Percentiles rank a stretch among this genome's conserved stretches.
Evolutionary conservation across 202 grass and related monocot species (phyloP).

Genomic region (Setaria italica): DNA sequence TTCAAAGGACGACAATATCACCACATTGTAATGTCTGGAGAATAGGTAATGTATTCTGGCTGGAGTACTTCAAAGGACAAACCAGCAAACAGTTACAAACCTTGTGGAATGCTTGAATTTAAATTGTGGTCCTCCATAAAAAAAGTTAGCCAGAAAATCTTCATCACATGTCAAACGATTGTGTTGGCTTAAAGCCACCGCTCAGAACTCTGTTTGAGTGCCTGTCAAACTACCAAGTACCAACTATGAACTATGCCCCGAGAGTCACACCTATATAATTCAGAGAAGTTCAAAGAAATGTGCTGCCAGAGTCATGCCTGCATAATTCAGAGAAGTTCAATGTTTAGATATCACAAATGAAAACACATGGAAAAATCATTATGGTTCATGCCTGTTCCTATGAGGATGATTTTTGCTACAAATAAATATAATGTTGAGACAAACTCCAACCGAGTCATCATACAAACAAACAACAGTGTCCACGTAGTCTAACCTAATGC

Average conservation of each 20-base stretch:
- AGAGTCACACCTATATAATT: conserved; percentile 80
- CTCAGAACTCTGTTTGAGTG: conserved; percentile 90
- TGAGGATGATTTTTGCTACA: neutral
- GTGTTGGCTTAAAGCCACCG: conserved; percentile 87
- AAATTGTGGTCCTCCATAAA: conserved; percentile 84
- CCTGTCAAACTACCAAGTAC: conserved; percentile 92
- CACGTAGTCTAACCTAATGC: neutral
- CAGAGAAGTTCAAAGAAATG: neutral
- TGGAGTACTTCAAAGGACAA: neutral
- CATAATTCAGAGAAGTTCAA: neutral
- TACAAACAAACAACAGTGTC: neutral
- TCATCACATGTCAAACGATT: conserved; percentile 85
- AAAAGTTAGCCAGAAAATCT: conserved; percentile 86
- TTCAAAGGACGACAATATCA: neutral
- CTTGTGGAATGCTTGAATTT: conserved; percentile 95
- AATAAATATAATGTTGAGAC: neutral
- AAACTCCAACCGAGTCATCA: neutral
- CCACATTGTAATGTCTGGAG: neutral
- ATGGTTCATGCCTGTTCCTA: neutral
- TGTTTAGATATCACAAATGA: neutral
- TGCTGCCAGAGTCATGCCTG: neutral
- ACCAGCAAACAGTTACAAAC: conserved; percentile 41
- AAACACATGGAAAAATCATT: neutral
- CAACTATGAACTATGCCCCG: conserved; percentile 77
- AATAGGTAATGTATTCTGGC: neutral